phyloP scores from a whole-genome alignment of 164 flowering plant genomes.

The Nymphaea thermarum region DNA sequence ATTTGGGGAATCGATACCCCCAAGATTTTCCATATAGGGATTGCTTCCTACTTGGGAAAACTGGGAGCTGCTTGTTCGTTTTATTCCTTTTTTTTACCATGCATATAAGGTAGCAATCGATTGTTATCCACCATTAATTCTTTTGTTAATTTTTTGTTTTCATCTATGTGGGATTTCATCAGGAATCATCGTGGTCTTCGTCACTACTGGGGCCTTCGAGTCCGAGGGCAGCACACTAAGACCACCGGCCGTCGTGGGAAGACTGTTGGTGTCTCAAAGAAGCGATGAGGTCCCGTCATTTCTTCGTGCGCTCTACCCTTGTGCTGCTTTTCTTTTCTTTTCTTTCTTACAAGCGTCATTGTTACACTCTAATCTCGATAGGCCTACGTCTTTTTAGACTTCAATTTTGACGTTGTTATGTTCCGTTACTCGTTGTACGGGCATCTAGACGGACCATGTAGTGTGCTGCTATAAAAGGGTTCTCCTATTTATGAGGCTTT shows the following conservation, averaged over 20 bases:
- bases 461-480: too few species aligned
- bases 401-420: background rate
- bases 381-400: background rate
- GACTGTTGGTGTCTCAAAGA: constrained; percentile 5
- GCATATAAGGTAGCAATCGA: background rate
- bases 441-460: too few species aligned
- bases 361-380: too few species aligned
- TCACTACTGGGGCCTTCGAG: constrained; percentile 5
- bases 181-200: constrained; percentile 5
- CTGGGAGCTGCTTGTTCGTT: background rate
- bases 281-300: background rate
- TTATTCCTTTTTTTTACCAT: too few species aligned
- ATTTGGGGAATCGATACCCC: too few species aligned
- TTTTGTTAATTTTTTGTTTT: too few species aligned
- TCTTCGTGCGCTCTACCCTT: background rate
- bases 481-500: too few species aligned
- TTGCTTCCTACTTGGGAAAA: too few species aligned
- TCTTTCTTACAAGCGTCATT: background rate
- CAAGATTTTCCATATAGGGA: too few species aligned
- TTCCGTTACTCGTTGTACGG: too few species aligned
- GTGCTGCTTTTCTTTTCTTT: background rate
- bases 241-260: constrained; percentile 4
- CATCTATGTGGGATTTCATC: background rate
- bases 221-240: constrained; percentile 4
- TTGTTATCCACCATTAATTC: background rate